phyloP scores from a whole-genome alignment of 2,329 filamentous ascomycete species.

The Trichoderma lentiforme region DNA sequence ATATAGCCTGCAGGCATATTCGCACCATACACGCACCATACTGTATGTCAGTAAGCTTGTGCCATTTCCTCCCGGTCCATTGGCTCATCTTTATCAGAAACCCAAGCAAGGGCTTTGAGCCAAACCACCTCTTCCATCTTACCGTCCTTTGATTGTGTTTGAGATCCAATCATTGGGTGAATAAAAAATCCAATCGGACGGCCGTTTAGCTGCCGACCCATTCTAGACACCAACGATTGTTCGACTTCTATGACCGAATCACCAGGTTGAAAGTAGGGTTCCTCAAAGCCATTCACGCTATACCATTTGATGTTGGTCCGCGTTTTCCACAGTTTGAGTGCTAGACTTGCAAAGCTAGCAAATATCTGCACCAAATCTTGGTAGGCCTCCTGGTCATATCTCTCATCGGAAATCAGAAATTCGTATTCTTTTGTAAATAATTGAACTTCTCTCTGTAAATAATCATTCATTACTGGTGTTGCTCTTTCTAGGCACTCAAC shows the following conservation, averaged over 20 bases:
- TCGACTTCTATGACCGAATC: not conserved
- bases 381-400: not conserved
- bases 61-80: not conserved
- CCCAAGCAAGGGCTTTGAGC: not conserved
- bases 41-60: too few relatives aligned
- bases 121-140: not conserved
- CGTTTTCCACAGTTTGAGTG: not conserved
- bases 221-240: not conserved
- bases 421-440: not conserved
- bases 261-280: not conserved
- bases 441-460: not conserved
- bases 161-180: not conserved
- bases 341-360: not conserved
- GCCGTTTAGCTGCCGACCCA: not conserved
- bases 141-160: not conserved
- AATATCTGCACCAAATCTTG: not conserved
- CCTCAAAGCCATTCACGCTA: not conserved
- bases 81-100: not conserved
- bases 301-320: not conserved
- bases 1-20: not conserved
- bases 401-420: not conserved
- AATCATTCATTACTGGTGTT: not conserved
- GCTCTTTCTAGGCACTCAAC: not conserved
- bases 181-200: not conserved
- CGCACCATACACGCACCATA: too few relatives aligned